A percentile compares a stretch with the other conserved stretches of the same genome.
phyloP scores from a whole-genome alignment of 768 basidiomycete species.

The Suillus subalutaceus region DNA sequence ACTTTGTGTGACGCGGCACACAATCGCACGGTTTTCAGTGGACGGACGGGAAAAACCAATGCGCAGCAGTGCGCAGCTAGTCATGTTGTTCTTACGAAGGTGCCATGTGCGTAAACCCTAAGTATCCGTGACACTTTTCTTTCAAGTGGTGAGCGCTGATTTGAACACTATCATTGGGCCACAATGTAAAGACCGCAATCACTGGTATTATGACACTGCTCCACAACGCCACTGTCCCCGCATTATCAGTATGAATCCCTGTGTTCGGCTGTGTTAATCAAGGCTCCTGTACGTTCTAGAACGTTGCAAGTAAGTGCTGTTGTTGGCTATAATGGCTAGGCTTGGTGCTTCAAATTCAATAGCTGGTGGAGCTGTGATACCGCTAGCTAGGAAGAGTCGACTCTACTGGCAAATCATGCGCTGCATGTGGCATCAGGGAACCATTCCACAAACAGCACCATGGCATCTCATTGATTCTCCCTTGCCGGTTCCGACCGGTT shows the following conservation, averaged over 20 bases:
- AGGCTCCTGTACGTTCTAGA: constrained; percentile 10
- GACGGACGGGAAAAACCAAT: not conserved
- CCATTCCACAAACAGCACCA: not conserved
- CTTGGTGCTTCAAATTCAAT: not conserved
- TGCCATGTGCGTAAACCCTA: not conserved
- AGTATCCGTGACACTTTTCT: not conserved
- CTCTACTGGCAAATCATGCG: not conserved
- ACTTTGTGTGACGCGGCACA: not conserved
- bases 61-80: not conserved
- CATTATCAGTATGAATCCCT: constrained; percentile 8
- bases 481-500: constrained; percentile 9
- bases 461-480: not conserved
- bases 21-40: not conserved
- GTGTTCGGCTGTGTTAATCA: not conserved
- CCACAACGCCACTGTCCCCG: constrained; percentile 29
- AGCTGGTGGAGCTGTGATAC: constrained; percentile 4
- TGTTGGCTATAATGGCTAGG: constrained; percentile 10
- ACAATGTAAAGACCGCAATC: constrained; percentile 5
- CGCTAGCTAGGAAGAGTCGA: not conserved
- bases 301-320: not conserved
- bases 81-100: not conserved
- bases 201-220: constrained; percentile 11
- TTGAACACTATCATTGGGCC: not conserved
- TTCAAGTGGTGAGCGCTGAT: not conserved
- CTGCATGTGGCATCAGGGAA: constrained; percentile 1